Conservation (phyloP, 768 basidiomycete genomes). For the Chiua virens region DNA sequence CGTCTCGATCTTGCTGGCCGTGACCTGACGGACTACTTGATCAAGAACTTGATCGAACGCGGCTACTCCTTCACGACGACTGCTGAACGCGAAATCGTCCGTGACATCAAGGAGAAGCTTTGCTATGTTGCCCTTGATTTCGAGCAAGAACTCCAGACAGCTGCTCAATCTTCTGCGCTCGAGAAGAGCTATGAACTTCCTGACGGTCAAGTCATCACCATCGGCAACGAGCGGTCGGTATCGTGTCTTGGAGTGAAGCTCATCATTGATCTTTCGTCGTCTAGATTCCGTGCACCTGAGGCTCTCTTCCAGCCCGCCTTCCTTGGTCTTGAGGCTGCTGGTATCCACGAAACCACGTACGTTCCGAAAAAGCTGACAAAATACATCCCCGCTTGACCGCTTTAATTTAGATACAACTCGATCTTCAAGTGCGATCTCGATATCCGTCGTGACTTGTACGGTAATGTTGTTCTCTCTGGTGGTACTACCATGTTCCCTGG, state of each 20-base stretch:
- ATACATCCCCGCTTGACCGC: not conserved
- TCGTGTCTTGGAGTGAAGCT: not conserved
- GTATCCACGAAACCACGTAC: slow-evolving; percentile 74
- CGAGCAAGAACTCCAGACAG: slow-evolving; percentile 90
- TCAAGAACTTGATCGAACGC: slow-evolving; percentile 86
- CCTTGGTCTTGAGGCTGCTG: slow-evolving; percentile 73
- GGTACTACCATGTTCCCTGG: slow-evolving; percentile 97
- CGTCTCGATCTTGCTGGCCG: slow-evolving; percentile 92
- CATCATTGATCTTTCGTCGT: not conserved
- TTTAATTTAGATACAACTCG: slow-evolving; percentile 49
- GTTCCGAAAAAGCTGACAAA: not conserved
- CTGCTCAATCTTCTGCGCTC: slow-evolving; percentile 82
- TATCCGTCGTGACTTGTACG: slow-evolving; percentile 36
- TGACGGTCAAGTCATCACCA: slow-evolving; percentile 90
- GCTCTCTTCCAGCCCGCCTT: slow-evolving; percentile 61
- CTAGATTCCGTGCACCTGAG: slow-evolving; percentile 56
- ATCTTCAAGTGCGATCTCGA: slow-evolving; percentile 73
- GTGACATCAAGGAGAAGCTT: slow-evolving; percentile 93
- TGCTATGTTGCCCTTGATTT: slow-evolving; percentile 95
- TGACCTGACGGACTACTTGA: slow-evolving; percentile 82
- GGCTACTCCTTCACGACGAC: slow-evolving; percentile 95
- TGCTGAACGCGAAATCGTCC: slow-evolving; percentile 90
- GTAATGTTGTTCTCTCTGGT: slow-evolving; percentile 56
- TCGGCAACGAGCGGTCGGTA: slow-evolving; percentile 61
- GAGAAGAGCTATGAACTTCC: slow-evolving; percentile 96